A percentile compares a stretch with the other conserved stretches of the same genome.
These are phyloP conservation scores for Symbiodinium natans DNA, from an alignment of 73 alveolate genomes.

Conservation along the genomic window DNA sequence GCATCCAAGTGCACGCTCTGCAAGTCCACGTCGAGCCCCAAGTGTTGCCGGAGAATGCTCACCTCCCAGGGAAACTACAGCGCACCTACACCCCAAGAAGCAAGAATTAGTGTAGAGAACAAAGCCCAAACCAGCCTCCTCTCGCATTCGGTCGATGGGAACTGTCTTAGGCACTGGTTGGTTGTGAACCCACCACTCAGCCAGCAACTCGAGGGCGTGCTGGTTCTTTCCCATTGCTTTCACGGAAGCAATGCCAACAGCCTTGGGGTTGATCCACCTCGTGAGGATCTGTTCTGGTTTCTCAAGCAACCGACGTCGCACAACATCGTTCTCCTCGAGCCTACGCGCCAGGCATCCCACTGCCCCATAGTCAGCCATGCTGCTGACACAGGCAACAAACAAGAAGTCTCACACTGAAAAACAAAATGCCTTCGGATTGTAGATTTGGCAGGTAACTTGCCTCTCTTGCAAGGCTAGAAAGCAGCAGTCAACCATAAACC, in stretches of 20 bases:
- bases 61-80: constrained; percentile 33
- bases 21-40: background rate
- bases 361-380: too few species aligned
- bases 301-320: too few species aligned
- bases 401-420: too few species aligned
- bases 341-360: too few species aligned
- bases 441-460: too few species aligned
- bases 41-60: background rate
- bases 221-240: background rate
- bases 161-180: background rate
- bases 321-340: too few species aligned
- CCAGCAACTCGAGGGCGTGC: background rate
- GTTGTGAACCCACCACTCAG: constrained; percentile 17
- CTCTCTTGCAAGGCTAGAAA: too few species aligned
- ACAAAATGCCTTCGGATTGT: too few species aligned
- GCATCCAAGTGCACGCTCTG: background rate
- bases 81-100: too few species aligned
- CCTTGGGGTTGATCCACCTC: background rate
- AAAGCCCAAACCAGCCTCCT: background rate
- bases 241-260: background rate
- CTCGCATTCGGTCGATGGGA: background rate
- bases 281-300: background rate
- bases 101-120: background rate
- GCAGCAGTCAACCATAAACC: too few species aligned
- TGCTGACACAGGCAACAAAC: too few species aligned